Evolutionary conservation across 2,329 filamentous ascomycete species (phyloP).

Genomic region (Macroventuria anomochaeta): DNA sequence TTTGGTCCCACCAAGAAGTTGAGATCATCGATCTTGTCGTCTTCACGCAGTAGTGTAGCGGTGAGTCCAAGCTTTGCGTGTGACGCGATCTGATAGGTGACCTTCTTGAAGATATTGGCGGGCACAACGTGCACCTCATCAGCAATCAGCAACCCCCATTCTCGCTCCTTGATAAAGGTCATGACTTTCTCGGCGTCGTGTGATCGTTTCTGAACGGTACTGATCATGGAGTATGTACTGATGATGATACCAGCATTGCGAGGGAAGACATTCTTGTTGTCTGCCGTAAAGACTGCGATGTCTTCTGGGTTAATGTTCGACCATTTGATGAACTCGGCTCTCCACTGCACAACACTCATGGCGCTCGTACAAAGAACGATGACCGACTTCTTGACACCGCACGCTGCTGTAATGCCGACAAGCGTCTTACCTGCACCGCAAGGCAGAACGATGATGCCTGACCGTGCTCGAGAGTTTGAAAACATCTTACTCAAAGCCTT

Average conservation of each 20-base stretch:
- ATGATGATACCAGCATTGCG: constrained; percentile 95
- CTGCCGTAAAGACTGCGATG: constrained; percentile 92
- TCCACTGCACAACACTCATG: constrained; percentile 98
- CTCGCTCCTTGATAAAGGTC: constrained; percentile 84
- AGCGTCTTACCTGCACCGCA: constrained; percentile 97
- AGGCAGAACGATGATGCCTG: constrained; percentile 94
- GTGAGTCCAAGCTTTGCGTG: constrained; percentile 95
- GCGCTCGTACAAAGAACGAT: constrained; percentile 96
- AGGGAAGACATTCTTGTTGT: constrained; percentile 85
- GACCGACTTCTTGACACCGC: constrained; percentile 95
- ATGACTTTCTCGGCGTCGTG: constrained; percentile 98
- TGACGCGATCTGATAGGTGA: constrained; percentile 90
- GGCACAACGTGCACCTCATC: constrained; percentile 99
- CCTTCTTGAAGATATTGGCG: constrained; percentile 93
- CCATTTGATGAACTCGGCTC: constrained; percentile 96
- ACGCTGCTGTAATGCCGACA: constrained; percentile 97
- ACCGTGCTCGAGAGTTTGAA: constrained; percentile 95
- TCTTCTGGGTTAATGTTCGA: constrained; percentile 96
- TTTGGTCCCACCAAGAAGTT: constrained; percentile 98
- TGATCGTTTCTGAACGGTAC: constrained; percentile 82
- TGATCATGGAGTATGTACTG: constrained; percentile 99
- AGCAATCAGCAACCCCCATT: constrained; percentile 97
- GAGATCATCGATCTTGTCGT: constrained; percentile 96
- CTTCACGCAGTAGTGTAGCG: constrained; percentile 90
- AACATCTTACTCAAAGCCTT: constrained; percentile 99